Evolutionary conservation across 2,329 filamentous ascomycete genomes (phyloP).

Genomic region (Diaporthe velutina): DNA sequence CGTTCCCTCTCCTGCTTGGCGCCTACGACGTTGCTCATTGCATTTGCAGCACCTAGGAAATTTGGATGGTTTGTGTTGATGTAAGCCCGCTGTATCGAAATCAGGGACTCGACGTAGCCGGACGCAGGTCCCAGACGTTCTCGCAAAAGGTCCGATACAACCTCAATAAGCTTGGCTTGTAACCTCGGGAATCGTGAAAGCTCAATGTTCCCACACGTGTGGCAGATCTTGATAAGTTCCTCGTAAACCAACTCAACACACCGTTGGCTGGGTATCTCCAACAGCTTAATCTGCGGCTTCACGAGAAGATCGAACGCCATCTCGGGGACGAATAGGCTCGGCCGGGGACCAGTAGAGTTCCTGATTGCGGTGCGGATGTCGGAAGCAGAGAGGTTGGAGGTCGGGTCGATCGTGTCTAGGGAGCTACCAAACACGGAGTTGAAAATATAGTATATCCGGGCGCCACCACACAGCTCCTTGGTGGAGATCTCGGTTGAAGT

Average conservation of each 20-base stretch:
- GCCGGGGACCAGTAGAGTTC: conserved; percentile 95
- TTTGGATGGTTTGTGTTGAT: conserved; percentile 99
- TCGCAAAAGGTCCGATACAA: conserved; percentile 93
- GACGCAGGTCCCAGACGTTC: conserved; percentile 93
- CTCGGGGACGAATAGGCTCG: conserved; percentile 96
- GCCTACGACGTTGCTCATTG: conserved; percentile 96
- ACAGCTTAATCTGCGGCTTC: conserved; percentile 97
- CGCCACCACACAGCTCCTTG: conserved; percentile 95
- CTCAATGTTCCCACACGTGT: conserved; percentile 96
- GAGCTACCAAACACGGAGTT: conserved; percentile 99
- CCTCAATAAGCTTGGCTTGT: conserved; percentile 97
- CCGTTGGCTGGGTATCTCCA: conserved; percentile 94
- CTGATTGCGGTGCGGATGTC: conserved; percentile 98
- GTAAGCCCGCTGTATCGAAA: conserved; percentile 96
- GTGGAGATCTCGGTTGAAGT: conserved; percentile 99
- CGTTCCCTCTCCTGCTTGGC: conserved; percentile 96
- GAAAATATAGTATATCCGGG: conserved; percentile 98
- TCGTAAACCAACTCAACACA: conserved; percentile 99
- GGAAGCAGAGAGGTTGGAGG: conserved; percentile 90
- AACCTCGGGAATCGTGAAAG: conserved; percentile 91
- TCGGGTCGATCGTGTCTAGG: conserved; percentile 95
- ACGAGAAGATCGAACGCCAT: conserved; percentile 97
- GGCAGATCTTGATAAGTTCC: conserved; percentile 98
- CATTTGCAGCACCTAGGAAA: conserved; percentile 94
- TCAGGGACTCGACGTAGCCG: conserved; percentile 93